Base-by-base conservation (phyloP, 2,329 filamentous ascomycete genomes). In the Colletotrichum spaethianum region DNA sequence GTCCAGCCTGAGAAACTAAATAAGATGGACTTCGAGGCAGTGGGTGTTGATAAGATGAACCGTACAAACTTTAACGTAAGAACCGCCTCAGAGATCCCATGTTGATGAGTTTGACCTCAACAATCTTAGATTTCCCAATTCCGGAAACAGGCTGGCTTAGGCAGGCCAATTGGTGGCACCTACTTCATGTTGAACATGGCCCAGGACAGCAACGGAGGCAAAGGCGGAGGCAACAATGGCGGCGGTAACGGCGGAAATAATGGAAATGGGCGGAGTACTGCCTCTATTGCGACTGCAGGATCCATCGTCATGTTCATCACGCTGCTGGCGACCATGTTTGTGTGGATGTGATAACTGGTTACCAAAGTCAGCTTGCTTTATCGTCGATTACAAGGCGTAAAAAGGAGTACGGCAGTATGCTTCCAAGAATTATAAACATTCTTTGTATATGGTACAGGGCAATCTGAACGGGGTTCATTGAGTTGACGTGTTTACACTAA, bases 161-260 rank as follows among this genome's bases (percentile, higher is more conserved):
- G 76, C 16, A 77, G 76, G 0, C 77, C 78, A 1, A 79, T 79
- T 11, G 77, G 77, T 2, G 78, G 77, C 20, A 79, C 78, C 0
- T 77, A 74, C 67, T 79, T 78, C 72, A 76, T 73, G 53, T 70
- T 79, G 44, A 75, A 79, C 40, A 78, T 75, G 55, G 59, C 56
- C 9, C 52, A 62, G 60, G 69, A 73, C 11, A 48, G 61, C 28
- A 42, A 55, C 8, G 56, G 57, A 28, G 40, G 38, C 0, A 48
- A 48, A 4, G 62, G 57, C 23, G 63, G 65, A 2, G 48, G 56
- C 23, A 62, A 44, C n/a, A 60, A 36, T 11, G 62, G 63, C 3
- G 55, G 59, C 23, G 46, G 62, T 3, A 46, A 53, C 11, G 50
- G 33, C 7, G 61, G 53, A 16, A 60, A 56, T 18, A 57, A 40